These are phyloP conservation scores for Wallacemonas collosoma DNA, from an alignment of 208 protist species.

Conservation along the genomic window DNA sequence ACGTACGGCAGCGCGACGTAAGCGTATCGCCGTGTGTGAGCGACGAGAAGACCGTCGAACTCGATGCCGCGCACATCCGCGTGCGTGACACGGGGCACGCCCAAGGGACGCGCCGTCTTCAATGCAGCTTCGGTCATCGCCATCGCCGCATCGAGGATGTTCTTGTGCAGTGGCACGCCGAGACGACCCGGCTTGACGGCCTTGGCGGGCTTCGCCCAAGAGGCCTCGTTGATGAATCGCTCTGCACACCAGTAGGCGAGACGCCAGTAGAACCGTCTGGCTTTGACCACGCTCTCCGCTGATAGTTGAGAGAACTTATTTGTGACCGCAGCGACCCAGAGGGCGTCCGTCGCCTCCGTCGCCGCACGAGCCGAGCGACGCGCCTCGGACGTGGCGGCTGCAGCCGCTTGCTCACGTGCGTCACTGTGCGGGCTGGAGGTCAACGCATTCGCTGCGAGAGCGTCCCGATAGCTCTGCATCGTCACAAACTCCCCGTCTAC, in stretches of 20 bases:
- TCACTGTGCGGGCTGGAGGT: not conserved
- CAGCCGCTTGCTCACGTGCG: not conserved
- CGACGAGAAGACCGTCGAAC: conserved; percentile 56
- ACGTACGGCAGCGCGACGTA: conserved; percentile 67
- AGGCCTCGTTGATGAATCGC: conserved; percentile 72
- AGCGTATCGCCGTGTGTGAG: conserved; percentile 60
- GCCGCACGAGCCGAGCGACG: not conserved
- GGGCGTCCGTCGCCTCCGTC: conserved; percentile 29
- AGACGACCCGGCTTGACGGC: not conserved
- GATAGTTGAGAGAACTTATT: conserved; percentile 20
- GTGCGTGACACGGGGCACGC: conserved; percentile 40
- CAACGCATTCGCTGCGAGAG: not conserved
- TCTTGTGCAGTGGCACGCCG: conserved; percentile 13
- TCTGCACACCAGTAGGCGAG: conserved; percentile 64
- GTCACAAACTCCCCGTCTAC: conserved; percentile 30
- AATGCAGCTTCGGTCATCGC: not conserved
- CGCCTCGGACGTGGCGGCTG: not conserved
- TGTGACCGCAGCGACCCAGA: conserved; percentile 28
- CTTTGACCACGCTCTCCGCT: not conserved
- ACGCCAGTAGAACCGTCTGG: conserved; percentile 42
- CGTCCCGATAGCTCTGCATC: not conserved
- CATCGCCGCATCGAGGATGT: conserved; percentile 21
- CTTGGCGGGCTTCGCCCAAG: conserved; percentile 39
- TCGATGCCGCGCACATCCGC: conserved; percentile 78
- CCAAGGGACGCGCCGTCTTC: not conserved